Percentiles rank a stretch among this genome's conserved stretches.
phyloP scores from a whole-genome alignment of 345 rosid genomes.

The Trapa incisa region DNA sequence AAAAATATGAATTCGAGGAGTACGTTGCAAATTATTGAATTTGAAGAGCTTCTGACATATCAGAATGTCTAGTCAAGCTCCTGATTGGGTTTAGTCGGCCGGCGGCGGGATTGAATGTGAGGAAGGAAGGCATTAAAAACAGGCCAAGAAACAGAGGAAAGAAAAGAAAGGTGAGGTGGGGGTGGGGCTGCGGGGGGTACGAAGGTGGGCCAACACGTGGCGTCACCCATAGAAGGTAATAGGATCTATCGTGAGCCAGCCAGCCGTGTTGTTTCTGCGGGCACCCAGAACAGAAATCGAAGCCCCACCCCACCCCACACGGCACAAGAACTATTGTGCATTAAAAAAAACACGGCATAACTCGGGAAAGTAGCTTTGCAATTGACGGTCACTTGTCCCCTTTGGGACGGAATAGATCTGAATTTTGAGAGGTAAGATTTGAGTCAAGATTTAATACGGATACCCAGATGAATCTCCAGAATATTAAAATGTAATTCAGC shows the following conservation, averaged over 20 bases:
- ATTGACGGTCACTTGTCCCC: slow-evolving; percentile 39
- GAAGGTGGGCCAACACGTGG: slow-evolving; percentile 8
- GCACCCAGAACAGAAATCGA: background rate
- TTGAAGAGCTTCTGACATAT: too few relatives aligned
- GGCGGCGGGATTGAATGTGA: too few relatives aligned
- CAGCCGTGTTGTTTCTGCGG: background rate
- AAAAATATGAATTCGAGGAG: too few relatives aligned
- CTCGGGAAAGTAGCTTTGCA: slow-evolving; percentile 10
- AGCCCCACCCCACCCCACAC: background rate
- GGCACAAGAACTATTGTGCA: too few relatives aligned
- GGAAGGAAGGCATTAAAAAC: background rate
- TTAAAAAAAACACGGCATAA: background rate
- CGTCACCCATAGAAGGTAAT: background rate
- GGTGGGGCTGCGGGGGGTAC: background rate
- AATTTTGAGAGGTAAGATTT: too few relatives aligned
- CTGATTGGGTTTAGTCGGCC: too few relatives aligned
- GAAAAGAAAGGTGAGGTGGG: background rate
- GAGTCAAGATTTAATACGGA: too few relatives aligned
- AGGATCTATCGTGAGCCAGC: background rate
- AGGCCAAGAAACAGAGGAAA: background rate
- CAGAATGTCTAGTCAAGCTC: too few relatives aligned
- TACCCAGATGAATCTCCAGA: too few relatives aligned
- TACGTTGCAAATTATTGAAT: too few relatives aligned
- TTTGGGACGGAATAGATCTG: background rate
- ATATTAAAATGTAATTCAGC: background rate